These are phyloP conservation scores for Boletus calvinii DNA, from an alignment of 1,284 basidiomycete species.

Conservation along the genomic window DNA sequence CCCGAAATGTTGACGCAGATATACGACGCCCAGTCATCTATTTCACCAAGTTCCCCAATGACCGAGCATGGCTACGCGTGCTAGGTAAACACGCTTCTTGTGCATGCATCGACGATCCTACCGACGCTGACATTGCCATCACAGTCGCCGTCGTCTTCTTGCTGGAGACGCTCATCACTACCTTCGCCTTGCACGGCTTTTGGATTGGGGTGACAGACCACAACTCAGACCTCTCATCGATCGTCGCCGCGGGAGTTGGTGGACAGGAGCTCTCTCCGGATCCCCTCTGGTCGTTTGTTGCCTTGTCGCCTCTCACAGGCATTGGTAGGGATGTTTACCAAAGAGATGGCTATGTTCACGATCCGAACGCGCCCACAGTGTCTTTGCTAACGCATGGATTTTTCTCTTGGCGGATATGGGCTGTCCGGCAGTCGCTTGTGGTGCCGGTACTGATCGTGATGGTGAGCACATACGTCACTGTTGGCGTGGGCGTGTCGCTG, in stretches of 20 bases:
- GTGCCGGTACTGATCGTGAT: constrained; percentile 9
- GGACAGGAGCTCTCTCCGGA: not conserved
- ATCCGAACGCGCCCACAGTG: constrained; percentile 1
- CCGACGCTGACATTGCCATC: not conserved
- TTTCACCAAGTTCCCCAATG: constrained; percentile 14
- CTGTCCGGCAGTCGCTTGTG: not conserved
- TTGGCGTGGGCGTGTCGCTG: not conserved
- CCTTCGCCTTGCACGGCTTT: constrained; percentile 14
- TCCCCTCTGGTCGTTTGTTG: constrained; percentile 9
- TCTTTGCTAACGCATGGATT: constrained; percentile 9
- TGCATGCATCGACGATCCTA: not conserved
- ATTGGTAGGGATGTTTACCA: constrained; percentile 2
- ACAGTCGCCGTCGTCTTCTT: constrained; percentile 12
- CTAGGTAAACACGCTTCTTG: not conserved
- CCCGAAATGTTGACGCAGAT: not conserved
- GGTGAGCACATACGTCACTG: not conserved
- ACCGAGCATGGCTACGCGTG: not conserved
- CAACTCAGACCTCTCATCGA: constrained; percentile 12
- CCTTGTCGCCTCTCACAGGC: constrained; percentile 9
- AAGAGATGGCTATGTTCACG: not conserved
- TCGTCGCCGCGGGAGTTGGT: constrained; percentile 4
- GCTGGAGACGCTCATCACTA: constrained; percentile 5
- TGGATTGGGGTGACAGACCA: not conserved
- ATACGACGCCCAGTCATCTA: constrained; percentile 12
- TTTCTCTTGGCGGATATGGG: constrained; percentile 19